Conservation (phyloP, 495 filamentous ascomycete genomes). For the Penicillium ochrochloron region DNA sequence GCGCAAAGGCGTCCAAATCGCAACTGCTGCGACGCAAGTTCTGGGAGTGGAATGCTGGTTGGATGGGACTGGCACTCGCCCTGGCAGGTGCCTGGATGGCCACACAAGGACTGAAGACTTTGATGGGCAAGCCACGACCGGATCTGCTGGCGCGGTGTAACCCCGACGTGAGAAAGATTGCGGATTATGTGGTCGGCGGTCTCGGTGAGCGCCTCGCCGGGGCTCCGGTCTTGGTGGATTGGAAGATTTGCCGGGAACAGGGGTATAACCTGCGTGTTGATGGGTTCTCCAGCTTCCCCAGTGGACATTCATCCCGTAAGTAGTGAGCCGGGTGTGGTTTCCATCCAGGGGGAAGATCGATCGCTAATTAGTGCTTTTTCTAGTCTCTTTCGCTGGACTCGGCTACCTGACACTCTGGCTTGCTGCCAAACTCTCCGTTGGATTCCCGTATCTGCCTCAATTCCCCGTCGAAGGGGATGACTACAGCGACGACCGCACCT, state of each 20-base stretch:
- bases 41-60: slow-evolving; percentile 70
- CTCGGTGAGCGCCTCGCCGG: slow-evolving; percentile 49
- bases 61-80: slow-evolving; percentile 64
- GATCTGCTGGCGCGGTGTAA: slow-evolving; percentile 66
- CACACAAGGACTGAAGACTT: slow-evolving; percentile 65
- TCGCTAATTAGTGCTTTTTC: not conserved
- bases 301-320: slow-evolving; percentile 70
- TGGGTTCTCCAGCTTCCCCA: slow-evolving; percentile 70
- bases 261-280: slow-evolving; percentile 49
- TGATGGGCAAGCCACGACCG: slow-evolving; percentile 67
- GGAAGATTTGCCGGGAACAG: slow-evolving; percentile 56
- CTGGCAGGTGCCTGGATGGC: slow-evolving; percentile 60
- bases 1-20: slow-evolving; percentile 30
- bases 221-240: slow-evolving; percentile 55
- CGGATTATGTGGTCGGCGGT: slow-evolving; percentile 51
- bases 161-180: slow-evolving; percentile 54
- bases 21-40: slow-evolving; percentile 33
- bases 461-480: slow-evolving; percentile 35
- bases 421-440: slow-evolving; percentile 64
- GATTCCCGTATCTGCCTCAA: slow-evolving; percentile 62
- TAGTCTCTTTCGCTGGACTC: slow-evolving; percentile 66
- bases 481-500: slow-evolving; percentile 28
- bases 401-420: slow-evolving; percentile 68
- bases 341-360: not conserved
- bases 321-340: slow-evolving; percentile 11